A percentile compares a stretch with the other conserved stretches of the same genome.
phyloP scores from a whole-genome alignment of 331 rosid species.

The Rhamnella rubrinervis region DNA sequence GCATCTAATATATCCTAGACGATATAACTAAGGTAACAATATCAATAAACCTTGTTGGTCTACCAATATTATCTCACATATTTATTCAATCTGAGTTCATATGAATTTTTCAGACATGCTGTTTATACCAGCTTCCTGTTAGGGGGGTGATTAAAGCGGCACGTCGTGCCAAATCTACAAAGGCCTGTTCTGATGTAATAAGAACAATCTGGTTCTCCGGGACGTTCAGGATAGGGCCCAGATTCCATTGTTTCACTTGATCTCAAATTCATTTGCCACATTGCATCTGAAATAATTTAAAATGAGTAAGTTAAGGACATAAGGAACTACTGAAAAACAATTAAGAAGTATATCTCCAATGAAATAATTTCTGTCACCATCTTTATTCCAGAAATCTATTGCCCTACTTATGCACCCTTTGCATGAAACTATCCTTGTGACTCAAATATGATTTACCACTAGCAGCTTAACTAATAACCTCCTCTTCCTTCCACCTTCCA shows the following conservation, averaged over 20 bases:
- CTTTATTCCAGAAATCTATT: not conserved
- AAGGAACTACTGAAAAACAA: constrained; percentile 10
- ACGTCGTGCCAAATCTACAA: constrained; percentile 91
- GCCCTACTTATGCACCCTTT: too few species aligned
- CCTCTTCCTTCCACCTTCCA: too few species aligned
- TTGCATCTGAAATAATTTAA: constrained; percentile 66
- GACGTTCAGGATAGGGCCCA: constrained; percentile 89
- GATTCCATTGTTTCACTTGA: constrained; percentile 84
- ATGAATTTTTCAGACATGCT: constrained; percentile 23
- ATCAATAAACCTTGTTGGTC: too few species aligned
- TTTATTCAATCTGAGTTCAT: constrained; percentile 7
- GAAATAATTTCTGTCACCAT: not conserved
- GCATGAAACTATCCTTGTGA: too few species aligned
- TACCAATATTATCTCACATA: constrained; percentile 9
- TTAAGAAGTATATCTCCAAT: not conserved
- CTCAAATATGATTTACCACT: too few species aligned
- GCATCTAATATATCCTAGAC: too few species aligned
- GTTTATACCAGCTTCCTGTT: constrained; percentile 85
- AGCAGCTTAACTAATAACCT: too few species aligned
- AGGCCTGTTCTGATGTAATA: constrained; percentile 95
- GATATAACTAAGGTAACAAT: too few species aligned
- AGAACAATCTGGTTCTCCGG: constrained; percentile 92
- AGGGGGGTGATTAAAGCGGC: constrained; percentile 96
- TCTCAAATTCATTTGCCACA: constrained; percentile 91
- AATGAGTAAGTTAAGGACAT: constrained; percentile 14